Conservation (phyloP, 2,329 filamentous ascomycete genomes). For the Talaromyces atroroseus region DNA sequence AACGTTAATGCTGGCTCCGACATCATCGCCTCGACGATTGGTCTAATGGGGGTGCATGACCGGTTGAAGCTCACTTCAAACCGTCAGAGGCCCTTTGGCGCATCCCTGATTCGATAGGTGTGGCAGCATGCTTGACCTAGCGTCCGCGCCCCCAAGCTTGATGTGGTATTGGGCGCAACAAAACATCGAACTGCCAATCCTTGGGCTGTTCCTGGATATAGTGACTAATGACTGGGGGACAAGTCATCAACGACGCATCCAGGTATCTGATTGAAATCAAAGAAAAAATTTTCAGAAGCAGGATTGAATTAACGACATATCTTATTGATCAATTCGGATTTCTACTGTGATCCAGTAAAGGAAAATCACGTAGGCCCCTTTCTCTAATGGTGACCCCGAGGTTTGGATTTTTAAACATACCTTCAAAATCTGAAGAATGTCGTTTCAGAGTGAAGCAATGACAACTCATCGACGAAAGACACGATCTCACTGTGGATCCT, state of each 20-base stretch:
- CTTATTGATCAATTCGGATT: background rate
- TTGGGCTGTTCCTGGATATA: constrained; percentile 9
- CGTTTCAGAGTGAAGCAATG: background rate
- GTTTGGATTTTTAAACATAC: background rate
- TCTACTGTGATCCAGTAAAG: background rate
- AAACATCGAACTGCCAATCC: constrained; percentile 2
- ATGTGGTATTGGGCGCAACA: constrained; percentile 3
- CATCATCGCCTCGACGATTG: background rate
- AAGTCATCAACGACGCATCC: background rate
- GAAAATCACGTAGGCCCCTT: background rate
- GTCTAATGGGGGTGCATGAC: background rate
- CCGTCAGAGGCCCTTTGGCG: background rate
- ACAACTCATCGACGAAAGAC: background rate
- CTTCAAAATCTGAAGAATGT: background rate
- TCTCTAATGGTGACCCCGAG: too few relatives aligned
- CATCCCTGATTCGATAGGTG: background rate
- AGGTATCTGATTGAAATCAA: background rate
- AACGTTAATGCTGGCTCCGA: background rate
- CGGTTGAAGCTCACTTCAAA: background rate
- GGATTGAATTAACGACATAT: background rate
- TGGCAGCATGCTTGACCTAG: background rate
- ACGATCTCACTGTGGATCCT: background rate
- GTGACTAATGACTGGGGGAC: background rate
- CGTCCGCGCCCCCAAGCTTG: background rate
- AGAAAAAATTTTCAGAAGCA: background rate